phyloP scores from a whole-genome alignment of 1,284 basidiomycete genomes.

The Naganishia liquefaciens region DNA sequence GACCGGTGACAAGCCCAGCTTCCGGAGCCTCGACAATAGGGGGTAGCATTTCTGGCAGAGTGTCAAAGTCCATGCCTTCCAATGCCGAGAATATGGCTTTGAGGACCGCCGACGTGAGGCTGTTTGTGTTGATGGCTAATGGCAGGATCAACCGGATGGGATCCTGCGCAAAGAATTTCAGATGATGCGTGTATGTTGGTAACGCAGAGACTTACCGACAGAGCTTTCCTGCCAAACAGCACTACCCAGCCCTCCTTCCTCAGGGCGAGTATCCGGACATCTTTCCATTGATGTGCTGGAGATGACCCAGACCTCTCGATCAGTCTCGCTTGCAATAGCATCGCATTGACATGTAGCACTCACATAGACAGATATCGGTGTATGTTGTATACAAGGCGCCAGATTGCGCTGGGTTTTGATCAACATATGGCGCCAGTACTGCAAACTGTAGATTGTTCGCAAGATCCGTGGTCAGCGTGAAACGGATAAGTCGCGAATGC shows the following conservation, averaged over 20 bases:
- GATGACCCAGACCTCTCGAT: not conserved
- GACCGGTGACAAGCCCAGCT: conserved; percentile 12
- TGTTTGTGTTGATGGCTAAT: conserved; percentile 49
- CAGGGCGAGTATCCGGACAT: conserved; percentile 42
- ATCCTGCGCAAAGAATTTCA: conserved; percentile 40
- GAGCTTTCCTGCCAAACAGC: conserved; percentile 48
- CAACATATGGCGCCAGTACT: conserved; percentile 35
- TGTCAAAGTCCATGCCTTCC: conserved; percentile 26
- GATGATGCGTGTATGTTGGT: not conserved
- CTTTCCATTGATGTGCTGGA: conserved; percentile 53
- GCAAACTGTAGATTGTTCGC: conserved; percentile 35
- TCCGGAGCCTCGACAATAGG: conserved; percentile 35
- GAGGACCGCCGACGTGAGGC: conserved; percentile 46
- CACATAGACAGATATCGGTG: conserved; percentile 52
- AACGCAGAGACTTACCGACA: conserved; percentile 39
- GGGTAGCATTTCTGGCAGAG: conserved; percentile 39
- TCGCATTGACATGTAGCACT: conserved; percentile 28
- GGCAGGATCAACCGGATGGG: conserved; percentile 50
- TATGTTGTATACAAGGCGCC: conserved; percentile 47
- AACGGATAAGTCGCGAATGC: not conserved
- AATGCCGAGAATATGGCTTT: conserved; percentile 44
- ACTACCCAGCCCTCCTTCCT: conserved; percentile 44
- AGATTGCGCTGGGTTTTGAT: conserved; percentile 43
- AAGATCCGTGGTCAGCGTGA: not conserved
- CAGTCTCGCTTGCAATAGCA: not conserved